Base-by-base conservation (phyloP, 495 filamentous ascomycete genomes). In the Delitschia confertaspora region DNA sequence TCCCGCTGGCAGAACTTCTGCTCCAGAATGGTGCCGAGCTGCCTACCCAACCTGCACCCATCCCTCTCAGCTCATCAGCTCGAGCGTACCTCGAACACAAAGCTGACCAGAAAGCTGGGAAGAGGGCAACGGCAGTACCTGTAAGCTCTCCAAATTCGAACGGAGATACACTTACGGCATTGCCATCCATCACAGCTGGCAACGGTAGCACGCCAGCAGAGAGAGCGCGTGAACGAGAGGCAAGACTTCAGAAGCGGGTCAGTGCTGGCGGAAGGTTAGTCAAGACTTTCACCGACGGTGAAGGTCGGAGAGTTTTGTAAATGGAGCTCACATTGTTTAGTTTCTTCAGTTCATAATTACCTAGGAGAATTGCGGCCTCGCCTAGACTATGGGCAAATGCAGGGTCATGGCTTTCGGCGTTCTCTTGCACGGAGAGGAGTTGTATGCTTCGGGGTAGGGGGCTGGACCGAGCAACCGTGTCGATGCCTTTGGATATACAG, bases 11-110 rank as follows among this genome's bases (percentile, higher is more conserved):
- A 20, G 91, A 98, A 64, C 72, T 96, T 35, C 73, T 98, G 8
- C 71, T 96, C 14, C 91, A 95, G 55, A 96, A 96, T 60, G 91
- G 91, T 22, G 88, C 87, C 6, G 85, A 93, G 33, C 82, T 95
- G 13, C 88, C 91, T 0, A 60, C 70, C 1, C 62, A 74, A 5
- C 70, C 80, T 33, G 82, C 84, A 5, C 79, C 82, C 3, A 84
- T 89, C 52, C 81, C 83, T 9, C 73, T 96, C 3, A 83, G 80
- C 24, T 62, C 75, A 14, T 75, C 79, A 16, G 93, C 89, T 1
- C 76, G 81, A 53, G 59, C 83, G 22, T 98, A 96, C 55, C 65
- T 96, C 33, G 86, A 88, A 41, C 77, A 85, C 58, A 93, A 93
- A 55, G 78, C 74, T 7, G 60, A 62, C 16, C 63, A 65, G 39